phyloP scores from a whole-genome alignment of 352 stramenopile genomes.

The Phytopythium delawarense region DNA sequence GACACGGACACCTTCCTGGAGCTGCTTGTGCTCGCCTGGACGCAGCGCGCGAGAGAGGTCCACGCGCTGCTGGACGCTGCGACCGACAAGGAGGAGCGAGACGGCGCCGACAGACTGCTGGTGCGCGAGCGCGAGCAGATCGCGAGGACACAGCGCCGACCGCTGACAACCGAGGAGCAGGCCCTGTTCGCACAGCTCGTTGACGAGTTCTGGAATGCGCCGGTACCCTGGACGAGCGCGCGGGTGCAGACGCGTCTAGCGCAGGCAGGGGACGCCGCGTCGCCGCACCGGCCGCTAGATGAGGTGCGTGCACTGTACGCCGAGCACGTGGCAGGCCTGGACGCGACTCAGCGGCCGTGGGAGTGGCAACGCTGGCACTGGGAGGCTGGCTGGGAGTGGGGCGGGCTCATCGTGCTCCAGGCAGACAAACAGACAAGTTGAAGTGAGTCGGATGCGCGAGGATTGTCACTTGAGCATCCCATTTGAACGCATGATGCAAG shows the following conservation, averaged over 20 bases:
- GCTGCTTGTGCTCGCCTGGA: conserved; percentile 63
- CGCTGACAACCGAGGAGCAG: conserved; percentile 28
- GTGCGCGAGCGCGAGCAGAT: conserved; percentile 36
- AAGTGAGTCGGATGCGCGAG: background rate
- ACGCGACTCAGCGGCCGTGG: conserved; percentile 27
- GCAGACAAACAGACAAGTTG: background rate
- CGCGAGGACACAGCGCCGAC: conserved; percentile 30
- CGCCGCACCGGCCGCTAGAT: conserved; percentile 26
- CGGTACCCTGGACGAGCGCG: conserved; percentile 41
- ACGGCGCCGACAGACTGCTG: conserved; percentile 19
- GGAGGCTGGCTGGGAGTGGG: conserved; percentile 48
- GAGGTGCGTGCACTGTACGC: conserved; percentile 41
- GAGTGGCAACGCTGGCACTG: conserved; percentile 40
- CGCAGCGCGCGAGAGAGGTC: conserved; percentile 41
- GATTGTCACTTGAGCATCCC: too few relatives aligned
- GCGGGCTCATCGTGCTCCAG: conserved; percentile 16
- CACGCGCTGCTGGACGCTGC: conserved; percentile 44
- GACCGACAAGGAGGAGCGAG: conserved; percentile 52
- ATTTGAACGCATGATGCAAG: too few relatives aligned
- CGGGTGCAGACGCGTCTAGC: conserved; percentile 26
- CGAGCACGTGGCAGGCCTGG: conserved; percentile 19
- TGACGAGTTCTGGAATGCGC: conserved; percentile 67
- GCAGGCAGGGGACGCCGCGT: conserved; percentile 15
- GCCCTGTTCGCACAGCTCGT: conserved; percentile 51
- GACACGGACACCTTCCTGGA: conserved; percentile 71